Percentiles rank a stretch among this genome's conserved stretches.
Evolutionary conservation across 2,329 filamentous ascomycete genomes (phyloP).

Genomic region (Onygenales sp.): DNA sequence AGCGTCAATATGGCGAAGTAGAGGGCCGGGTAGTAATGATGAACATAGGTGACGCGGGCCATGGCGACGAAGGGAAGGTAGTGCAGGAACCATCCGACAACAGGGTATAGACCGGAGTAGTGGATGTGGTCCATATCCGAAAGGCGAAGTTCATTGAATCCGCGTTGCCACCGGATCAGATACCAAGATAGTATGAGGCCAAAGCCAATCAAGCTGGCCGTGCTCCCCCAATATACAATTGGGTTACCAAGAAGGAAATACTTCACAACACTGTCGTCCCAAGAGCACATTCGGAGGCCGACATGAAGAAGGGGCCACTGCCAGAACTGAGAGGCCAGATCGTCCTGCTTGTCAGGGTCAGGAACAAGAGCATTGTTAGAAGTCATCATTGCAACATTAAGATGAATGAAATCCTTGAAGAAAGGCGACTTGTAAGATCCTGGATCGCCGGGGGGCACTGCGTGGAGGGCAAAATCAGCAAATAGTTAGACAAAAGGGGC

Average conservation of each 20-base stretch:
- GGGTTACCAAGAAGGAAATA: slow-evolving; percentile 98
- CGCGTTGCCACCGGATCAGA: slow-evolving; percentile 88
- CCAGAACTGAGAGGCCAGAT: slow-evolving; percentile 94
- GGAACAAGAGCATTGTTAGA: slow-evolving; percentile 98
- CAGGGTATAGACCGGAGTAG: slow-evolving; percentile 83
- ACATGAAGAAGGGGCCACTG: slow-evolving; percentile 96
- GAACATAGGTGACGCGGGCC: slow-evolving; percentile 97
- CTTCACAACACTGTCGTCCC: slow-evolving; percentile 91
- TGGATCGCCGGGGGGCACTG: slow-evolving; percentile 80
- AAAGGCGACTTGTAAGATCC: slow-evolving; percentile 94
- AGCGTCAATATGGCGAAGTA: slow-evolving; percentile 91
- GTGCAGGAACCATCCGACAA: slow-evolving; percentile 91
- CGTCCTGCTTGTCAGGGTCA: slow-evolving; percentile 97
- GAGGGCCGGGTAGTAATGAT: slow-evolving; percentile 96
- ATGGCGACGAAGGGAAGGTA: slow-evolving; percentile 94
- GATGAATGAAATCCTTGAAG: slow-evolving; percentile 91
- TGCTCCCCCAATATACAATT: slow-evolving; percentile 90
- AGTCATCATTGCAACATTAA: slow-evolving; percentile 99
- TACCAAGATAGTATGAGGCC: slow-evolving; percentile 72
- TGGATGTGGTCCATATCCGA: slow-evolving; percentile 87
- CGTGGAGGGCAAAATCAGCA: slow-evolving; percentile 15
- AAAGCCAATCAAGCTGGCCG: slow-evolving; percentile 65
- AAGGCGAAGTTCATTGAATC: slow-evolving; percentile 71
- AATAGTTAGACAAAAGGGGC: neutral
- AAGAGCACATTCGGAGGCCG: slow-evolving; percentile 95